A percentile compares a stretch with the other conserved stretches of the same genome.
These are phyloP conservation scores for Auricularia sp. DNA, from an alignment of 768 basidiomycete species.

Conservation along the genomic window DNA sequence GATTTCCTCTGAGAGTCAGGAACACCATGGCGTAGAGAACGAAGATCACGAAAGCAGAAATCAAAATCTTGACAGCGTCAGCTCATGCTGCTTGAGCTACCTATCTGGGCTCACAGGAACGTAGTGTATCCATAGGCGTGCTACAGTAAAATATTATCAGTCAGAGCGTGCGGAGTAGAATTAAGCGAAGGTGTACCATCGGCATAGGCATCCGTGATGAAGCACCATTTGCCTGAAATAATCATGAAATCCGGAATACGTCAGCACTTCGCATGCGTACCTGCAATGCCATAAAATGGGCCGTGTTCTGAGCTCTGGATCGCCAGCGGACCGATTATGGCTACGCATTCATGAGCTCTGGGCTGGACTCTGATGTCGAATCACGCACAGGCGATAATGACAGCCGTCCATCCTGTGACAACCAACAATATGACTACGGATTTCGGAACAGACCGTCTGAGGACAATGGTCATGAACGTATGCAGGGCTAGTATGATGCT, in stretches of 20 bases:
- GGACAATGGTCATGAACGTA: not conserved
- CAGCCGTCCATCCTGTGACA: not conserved
- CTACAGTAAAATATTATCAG: not conserved
- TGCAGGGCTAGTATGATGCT: not conserved
- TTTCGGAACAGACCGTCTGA: not conserved
- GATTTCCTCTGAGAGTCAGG: not conserved
- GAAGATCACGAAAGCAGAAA: not conserved
- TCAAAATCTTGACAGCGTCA: not conserved
- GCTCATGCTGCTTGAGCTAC: not conserved
- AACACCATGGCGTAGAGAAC: not conserved
- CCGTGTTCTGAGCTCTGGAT: not conserved
- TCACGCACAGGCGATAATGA: not conserved
- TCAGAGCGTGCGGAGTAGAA: not conserved
- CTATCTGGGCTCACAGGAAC: not conserved
- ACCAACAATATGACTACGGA: not conserved
- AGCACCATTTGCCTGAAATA: not conserved
- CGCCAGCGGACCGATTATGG: not conserved
- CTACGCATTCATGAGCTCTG: not conserved
- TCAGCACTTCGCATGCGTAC: not conserved
- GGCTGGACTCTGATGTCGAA: not conserved
- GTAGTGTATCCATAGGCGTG: conserved; percentile 1
- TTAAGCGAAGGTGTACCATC: not conserved
- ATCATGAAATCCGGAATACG: not conserved
- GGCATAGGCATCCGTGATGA: not conserved
- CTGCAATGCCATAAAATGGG: not conserved